phyloP scores from a whole-genome alignment of 257 asterid species.

The Anisodus acutangulus region DNA sequence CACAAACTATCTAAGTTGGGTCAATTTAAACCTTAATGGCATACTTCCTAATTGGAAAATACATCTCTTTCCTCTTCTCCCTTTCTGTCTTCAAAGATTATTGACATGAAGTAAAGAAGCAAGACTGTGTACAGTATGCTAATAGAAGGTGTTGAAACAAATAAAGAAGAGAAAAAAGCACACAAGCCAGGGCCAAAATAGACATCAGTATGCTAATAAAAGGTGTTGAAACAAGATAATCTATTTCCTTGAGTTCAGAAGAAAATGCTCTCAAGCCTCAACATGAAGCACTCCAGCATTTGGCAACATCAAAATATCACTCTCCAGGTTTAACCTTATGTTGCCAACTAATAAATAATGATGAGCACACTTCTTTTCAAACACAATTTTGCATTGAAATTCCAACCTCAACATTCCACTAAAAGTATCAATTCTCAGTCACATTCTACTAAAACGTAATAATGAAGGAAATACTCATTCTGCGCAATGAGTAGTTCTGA shows the following conservation, averaged over 20 bases:
- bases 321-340: neutral
- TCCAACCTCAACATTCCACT: neutral
- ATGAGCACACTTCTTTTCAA: neutral
- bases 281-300: neutral
- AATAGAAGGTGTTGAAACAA: no score
- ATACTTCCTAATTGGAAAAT: conserved; percentile 70
- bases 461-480: neutral
- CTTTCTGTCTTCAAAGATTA: conserved; percentile 64
- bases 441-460: neutral
- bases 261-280: neutral
- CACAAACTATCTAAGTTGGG: neutral
- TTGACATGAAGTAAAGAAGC: neutral
- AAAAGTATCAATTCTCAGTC: neutral
- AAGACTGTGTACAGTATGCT: neutral
- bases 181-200: no score
- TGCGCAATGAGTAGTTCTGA: neutral
- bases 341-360: neutral
- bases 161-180: neutral
- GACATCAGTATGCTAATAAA: no score
- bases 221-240: neutral
- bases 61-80: conserved; percentile 74
- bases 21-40: conserved; percentile 61
- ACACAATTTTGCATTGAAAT: neutral
- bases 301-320: neutral
- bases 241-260: neutral